phyloP scores from a whole-genome alignment of 2,329 filamentous ascomycete species.

The Ilyonectria sp. region DNA sequence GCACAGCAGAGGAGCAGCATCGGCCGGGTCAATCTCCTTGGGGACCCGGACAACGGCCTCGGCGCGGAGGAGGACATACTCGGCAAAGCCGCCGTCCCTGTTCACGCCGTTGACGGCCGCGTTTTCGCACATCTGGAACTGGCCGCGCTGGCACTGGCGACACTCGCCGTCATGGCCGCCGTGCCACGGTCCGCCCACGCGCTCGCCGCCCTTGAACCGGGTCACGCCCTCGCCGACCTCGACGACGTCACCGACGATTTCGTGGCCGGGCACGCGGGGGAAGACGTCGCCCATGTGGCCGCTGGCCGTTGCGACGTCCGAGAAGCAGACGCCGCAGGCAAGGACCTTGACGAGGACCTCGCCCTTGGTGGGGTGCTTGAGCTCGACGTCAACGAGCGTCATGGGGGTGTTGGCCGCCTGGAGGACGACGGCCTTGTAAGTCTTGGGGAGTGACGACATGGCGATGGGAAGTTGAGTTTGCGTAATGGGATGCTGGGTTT shows the following conservation, averaged over 20 bases:
- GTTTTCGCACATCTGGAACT: slow-evolving; percentile 80
- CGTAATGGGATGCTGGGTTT: background rate
- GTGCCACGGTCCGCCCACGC: slow-evolving; percentile 69
- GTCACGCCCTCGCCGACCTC: slow-evolving; percentile 71
- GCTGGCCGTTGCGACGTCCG: slow-evolving; percentile 65
- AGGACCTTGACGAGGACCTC: slow-evolving; percentile 80
- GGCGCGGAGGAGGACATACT: slow-evolving; percentile 73
- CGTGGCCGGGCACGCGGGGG: slow-evolving; percentile 79
- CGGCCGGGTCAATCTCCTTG: slow-evolving; percentile 63
- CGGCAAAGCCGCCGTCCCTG: slow-evolving; percentile 77
- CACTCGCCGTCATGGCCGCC: slow-evolving; percentile 74
- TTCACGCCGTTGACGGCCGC: slow-evolving; percentile 75
- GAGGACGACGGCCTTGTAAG: slow-evolving; percentile 77
- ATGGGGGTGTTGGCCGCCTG: slow-evolving; percentile 67
- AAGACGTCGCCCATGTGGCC: slow-evolving; percentile 70
- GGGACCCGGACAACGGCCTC: slow-evolving; percentile 74
- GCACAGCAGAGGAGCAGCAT: slow-evolving; percentile 74
- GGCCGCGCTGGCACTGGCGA: slow-evolving; percentile 72
- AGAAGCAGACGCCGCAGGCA: slow-evolving; percentile 81
- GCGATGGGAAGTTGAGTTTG: slow-evolving; percentile 9
- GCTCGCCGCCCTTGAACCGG: slow-evolving; percentile 74
- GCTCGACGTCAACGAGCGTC: slow-evolving; percentile 70
- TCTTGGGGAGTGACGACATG: slow-evolving; percentile 69
- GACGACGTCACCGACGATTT: slow-evolving; percentile 78
- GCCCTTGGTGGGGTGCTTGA: slow-evolving; percentile 68